Conservation (phyloP, 495 filamentous ascomycete genomes). For the Symbiotaphrina buchneri region DNA sequence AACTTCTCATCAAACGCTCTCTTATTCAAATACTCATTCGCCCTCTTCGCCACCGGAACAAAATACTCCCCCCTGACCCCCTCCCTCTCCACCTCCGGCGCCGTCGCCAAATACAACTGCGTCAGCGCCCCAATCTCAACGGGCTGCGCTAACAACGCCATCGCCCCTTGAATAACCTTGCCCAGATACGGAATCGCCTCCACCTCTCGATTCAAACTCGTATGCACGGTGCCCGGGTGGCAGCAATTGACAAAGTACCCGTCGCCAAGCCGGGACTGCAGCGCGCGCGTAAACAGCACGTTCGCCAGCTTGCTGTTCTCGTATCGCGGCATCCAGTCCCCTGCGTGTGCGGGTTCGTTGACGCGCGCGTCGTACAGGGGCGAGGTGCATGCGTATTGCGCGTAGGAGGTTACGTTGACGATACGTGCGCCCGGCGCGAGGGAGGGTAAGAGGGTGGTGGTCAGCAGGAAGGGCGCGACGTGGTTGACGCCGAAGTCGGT, state of each 20-base stretch:
- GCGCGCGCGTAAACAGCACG: constrained; percentile 17
- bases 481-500: constrained; percentile 17
- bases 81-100: constrained; percentile 6
- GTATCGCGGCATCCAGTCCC: constrained; percentile 15
- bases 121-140: constrained; percentile 16
- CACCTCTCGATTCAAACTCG: too few species aligned
- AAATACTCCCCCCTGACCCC: constrained; percentile 13
- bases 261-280: constrained; percentile 10
- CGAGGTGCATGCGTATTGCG: constrained; percentile 11
- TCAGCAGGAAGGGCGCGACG: constrained; percentile 17
- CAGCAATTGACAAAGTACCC: constrained; percentile 17
- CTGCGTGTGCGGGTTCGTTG: constrained; percentile 5
- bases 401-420: constrained; percentile 12
- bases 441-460: constrained; percentile 13
- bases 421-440: constrained; percentile 11
- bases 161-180: constrained; percentile 3
- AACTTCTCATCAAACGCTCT: too few species aligned
- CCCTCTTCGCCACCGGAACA: constrained; percentile 13
- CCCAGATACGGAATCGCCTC: constrained; percentile 13
- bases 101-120: constrained; percentile 15
- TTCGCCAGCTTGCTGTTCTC: constrained; percentile 20
- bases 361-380: constrained; percentile 11
- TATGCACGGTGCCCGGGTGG: constrained; percentile 20
- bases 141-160: constrained; percentile 12
- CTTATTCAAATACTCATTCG: too few species aligned